Conservation (phyloP, 2,329 filamentous ascomycete species). For the Raffaelea deltoideospora region DNA sequence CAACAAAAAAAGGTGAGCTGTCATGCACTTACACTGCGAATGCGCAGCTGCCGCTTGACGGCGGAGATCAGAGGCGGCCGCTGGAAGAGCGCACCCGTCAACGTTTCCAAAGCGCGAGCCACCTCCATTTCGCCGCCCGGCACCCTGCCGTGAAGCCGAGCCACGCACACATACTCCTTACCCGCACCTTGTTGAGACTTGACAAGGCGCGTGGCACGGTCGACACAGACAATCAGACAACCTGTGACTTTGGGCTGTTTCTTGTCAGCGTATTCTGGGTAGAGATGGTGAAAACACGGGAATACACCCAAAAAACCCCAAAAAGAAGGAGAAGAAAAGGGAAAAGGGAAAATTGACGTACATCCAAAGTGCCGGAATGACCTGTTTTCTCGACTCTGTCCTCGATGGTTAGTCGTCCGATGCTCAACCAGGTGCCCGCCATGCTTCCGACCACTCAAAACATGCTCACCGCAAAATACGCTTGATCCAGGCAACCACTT, state of each 20-base stretch:
- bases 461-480: conserved; percentile 66
- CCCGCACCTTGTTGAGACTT: conserved; percentile 98
- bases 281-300: background rate
- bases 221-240: conserved; percentile 42
- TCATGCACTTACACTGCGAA: conserved; percentile 46
- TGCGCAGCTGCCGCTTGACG: conserved; percentile 96
- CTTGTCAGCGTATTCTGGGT: background rate
- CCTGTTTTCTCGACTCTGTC: conserved; percentile 83
- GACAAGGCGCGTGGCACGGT: conserved; percentile 91
- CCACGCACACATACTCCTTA: conserved; percentile 97
- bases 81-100: conserved; percentile 95
- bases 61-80: conserved; percentile 93
- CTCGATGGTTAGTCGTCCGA: background rate
- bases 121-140: conserved; percentile 89
- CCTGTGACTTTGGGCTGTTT: conserved; percentile 61
- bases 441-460: background rate
- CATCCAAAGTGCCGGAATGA: conserved; percentile 90
- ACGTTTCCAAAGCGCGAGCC: conserved; percentile 80
- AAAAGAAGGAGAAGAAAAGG: background rate
- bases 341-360: conserved; percentile 1
- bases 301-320: background rate
- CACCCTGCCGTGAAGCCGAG: conserved; percentile 88
- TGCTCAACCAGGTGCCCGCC: no score
- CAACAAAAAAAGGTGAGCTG: background rate
- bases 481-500: conserved; percentile 99